These are phyloP conservation scores for Podospora didyma DNA, from an alignment of 495 filamentous ascomycete genomes.

Conservation along the genomic window DNA sequence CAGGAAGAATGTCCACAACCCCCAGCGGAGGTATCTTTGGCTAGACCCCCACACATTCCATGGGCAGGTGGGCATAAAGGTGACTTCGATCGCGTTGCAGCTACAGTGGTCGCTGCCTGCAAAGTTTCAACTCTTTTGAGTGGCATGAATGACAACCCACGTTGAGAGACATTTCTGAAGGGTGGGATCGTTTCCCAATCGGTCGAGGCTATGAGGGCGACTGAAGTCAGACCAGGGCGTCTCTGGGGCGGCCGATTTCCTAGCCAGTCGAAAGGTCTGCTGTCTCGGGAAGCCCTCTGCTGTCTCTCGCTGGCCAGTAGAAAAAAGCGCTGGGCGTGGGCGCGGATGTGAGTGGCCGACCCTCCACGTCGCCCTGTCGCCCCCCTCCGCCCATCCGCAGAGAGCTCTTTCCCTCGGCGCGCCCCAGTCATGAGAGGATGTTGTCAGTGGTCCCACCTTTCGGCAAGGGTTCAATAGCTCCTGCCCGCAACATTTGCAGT, in stretches of 20 bases:
- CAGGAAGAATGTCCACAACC: not conserved
- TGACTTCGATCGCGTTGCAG: not conserved
- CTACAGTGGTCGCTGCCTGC: not conserved
- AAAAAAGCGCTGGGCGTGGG: conserved; percentile 1
- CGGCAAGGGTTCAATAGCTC: too few species aligned
- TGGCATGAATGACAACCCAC: not conserved
- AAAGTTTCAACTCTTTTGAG: not conserved
- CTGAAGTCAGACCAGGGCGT: conserved; percentile 2
- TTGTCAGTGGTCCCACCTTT: too few species aligned
- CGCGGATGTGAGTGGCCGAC: too few species aligned
- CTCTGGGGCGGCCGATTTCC: not conserved
- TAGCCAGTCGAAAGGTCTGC: conserved; percentile 11
- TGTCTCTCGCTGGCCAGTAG: not conserved
- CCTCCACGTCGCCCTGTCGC: too few species aligned
- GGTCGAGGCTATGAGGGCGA: conserved; percentile 15
- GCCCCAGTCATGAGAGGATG: too few species aligned
- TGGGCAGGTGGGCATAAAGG: not conserved
- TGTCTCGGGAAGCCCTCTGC: not conserved
- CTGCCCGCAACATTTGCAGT: too few species aligned
- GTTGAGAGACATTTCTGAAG: not conserved
- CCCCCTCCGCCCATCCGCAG: too few species aligned
- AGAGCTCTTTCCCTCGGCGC: too few species aligned
- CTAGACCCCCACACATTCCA: conserved; percentile 4
- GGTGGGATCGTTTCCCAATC: conserved; percentile 15
- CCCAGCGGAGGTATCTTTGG: not conserved